Base-by-base conservation (phyloP, 805 yeast genomes). In the Suhomyces sp. region DNA sequence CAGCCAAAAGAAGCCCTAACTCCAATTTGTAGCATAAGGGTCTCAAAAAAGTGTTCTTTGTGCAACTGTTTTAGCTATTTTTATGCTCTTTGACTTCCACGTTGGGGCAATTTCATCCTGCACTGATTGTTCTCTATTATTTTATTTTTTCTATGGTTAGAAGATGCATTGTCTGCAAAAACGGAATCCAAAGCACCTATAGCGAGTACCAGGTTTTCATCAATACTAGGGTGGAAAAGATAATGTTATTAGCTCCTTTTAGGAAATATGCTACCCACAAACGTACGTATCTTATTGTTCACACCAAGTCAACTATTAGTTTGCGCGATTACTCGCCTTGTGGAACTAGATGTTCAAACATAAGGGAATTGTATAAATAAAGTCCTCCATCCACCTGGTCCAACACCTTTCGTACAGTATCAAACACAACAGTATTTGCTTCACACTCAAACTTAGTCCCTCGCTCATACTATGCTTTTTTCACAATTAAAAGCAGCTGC, bases 401-500 rank as follows among this genome's bases (percentile, higher is more conserved):
- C 44, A 41, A 41, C 7, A 13, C 12, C 13, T 20, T 21, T 41
- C 29, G 12, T 13, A 13, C 44, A 17, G 21, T 41, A 31, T 22
- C 44, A 41, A 41, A 41, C 27, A 41, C 37, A 31, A 47, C 45
- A 44, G 50, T 47, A 29, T 45, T 46, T 25, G 46, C 33, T 43
- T 43, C 31, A 22, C 10, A 13, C 31, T 24, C 46, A 43, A 46
- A 45, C 45, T 31, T 19, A 39, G 46, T 35, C 53, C 37, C 31
- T 52, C 52, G 54, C 46, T 48, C 22, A 31, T 9, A 40, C 41
- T 33, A 55, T 55, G 58, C 52, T 53, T 43, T 53, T 53, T 43
- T 55, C 53, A 31, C 51, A 55, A 51, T 53, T 55, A 8, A 53
- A 54, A 35, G 53, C 53, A 48, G 58, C 58, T 43, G 51, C 55